phyloP scores from a whole-genome alignment of 2,329 filamentous ascomycete genomes.

The Pseudogymnoascus sp. region DNA sequence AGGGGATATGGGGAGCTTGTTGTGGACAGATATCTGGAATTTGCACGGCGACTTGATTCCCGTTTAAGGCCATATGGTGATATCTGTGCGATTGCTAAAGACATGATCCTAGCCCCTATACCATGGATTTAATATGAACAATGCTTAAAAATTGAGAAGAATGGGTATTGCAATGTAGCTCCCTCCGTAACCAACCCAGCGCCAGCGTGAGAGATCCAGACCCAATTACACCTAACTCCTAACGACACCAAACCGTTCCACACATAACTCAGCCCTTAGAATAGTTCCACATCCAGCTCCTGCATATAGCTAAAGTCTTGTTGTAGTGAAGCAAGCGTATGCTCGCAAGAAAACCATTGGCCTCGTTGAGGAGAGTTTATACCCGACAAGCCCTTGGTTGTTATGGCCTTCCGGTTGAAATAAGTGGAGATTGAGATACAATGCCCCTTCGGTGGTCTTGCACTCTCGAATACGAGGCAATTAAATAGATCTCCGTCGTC shows the following conservation, averaged over 20 bases:
- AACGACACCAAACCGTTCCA: neutral
- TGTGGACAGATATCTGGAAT: neutral
- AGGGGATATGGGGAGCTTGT: neutral
- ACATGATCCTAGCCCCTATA: neutral
- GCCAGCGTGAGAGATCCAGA: neutral
- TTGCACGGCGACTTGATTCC: neutral
- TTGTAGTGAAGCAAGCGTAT: neutral
- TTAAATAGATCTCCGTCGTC: neutral
- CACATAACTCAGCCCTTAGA: neutral
- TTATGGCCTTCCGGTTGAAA: neutral
- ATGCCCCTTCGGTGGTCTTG: neutral
- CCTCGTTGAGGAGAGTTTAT: neutral
- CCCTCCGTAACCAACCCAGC: neutral
- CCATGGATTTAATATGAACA: neutral
- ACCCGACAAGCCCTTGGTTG: no score
- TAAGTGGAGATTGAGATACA: neutral
- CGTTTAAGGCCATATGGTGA: neutral
- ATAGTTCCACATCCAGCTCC: neutral
- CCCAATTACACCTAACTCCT: neutral
- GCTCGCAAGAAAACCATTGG: neutral
- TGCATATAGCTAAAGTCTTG: neutral
- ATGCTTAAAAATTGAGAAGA: neutral
- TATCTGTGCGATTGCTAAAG: neutral
- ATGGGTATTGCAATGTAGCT: neutral
- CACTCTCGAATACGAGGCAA: neutral